These are phyloP conservation scores for Colletotrichum costaricense DNA, from an alignment of 2,329 filamentous ascomycete genomes.

Conservation along the genomic window DNA sequence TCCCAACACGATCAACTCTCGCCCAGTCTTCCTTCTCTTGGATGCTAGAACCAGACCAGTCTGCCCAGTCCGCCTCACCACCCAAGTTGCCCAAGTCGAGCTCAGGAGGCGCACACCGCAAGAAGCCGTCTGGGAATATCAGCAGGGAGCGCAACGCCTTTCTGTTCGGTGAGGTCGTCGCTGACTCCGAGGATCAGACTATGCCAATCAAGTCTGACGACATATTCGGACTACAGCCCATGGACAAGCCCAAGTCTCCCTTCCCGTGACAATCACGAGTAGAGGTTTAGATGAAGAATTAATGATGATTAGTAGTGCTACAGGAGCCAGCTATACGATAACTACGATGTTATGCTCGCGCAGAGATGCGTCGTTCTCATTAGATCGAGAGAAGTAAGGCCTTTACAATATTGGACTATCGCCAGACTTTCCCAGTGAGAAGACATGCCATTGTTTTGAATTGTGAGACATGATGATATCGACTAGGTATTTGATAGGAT, in stretches of 20 bases:
- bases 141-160: slow-evolving; percentile 69
- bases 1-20: slow-evolving; percentile 73
- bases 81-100: slow-evolving; percentile 39
- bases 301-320: background rate
- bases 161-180: slow-evolving; percentile 65
- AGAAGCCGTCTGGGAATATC: slow-evolving; percentile 54
- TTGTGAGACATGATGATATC: background rate
- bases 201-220: slow-evolving; percentile 55
- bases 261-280: slow-evolving; percentile 19
- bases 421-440: background rate
- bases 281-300: background rate
- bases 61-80: slow-evolving; percentile 45
- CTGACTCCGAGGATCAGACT: slow-evolving; percentile 48
- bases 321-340: background rate
- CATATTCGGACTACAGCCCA: slow-evolving; percentile 67
- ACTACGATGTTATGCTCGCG: background rate
- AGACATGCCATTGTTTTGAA: background rate
- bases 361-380: background rate
- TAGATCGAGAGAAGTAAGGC: background rate
- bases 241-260: slow-evolving; percentile 41
- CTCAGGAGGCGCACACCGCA: slow-evolving; percentile 47
- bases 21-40: slow-evolving; percentile 82
- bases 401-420: background rate
- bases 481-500: background rate
- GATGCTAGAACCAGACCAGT: slow-evolving; percentile 75